Conservation (phyloP, 2,329 filamentous ascomycete genomes). For the Neofusicoccum sp. region DNA sequence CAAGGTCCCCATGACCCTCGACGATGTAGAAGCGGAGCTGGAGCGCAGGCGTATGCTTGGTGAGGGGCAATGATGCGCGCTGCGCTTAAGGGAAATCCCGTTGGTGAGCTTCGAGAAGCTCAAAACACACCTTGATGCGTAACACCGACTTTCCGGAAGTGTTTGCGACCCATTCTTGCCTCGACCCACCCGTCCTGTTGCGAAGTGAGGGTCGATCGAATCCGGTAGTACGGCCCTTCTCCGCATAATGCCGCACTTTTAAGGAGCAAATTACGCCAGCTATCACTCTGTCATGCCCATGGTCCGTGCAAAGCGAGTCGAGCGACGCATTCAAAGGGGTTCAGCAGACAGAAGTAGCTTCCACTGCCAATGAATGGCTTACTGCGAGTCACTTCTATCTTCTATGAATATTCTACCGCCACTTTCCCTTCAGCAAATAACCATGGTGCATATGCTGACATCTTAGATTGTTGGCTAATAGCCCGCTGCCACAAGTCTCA, state of each 20-base stretch:
- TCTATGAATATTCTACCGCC: too few species aligned
- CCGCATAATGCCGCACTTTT: slow-evolving; percentile 1
- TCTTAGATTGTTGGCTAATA: too few species aligned
- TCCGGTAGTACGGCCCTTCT: neutral
- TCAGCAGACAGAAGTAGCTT: too few species aligned
- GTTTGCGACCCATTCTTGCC: neutral
- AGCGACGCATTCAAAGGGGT: too few species aligned
- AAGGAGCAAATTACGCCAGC: neutral
- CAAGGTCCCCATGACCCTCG: slow-evolving; percentile 59
- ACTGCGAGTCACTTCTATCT: too few species aligned
- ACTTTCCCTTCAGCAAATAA: too few species aligned
- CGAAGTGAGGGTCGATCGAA: neutral
- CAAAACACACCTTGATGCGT: neutral
- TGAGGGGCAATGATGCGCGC: slow-evolving; percentile 6
- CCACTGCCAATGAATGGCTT: too few species aligned
- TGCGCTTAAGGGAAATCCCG: neutral
- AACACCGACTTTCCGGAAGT: neutral
- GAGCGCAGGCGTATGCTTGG: slow-evolving; percentile 45
- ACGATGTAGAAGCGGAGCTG: slow-evolving; percentile 60
- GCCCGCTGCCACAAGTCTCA: too few species aligned
- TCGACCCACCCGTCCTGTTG: neutral
- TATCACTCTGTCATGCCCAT: neutral
- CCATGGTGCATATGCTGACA: too few species aligned
- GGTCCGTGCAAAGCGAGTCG: neutral
- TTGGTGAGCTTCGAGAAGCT: neutral